These are phyloP conservation scores for Mycena kentingensis DNA, from an alignment of 768 basidiomycete genomes.

Conservation along the genomic window DNA sequence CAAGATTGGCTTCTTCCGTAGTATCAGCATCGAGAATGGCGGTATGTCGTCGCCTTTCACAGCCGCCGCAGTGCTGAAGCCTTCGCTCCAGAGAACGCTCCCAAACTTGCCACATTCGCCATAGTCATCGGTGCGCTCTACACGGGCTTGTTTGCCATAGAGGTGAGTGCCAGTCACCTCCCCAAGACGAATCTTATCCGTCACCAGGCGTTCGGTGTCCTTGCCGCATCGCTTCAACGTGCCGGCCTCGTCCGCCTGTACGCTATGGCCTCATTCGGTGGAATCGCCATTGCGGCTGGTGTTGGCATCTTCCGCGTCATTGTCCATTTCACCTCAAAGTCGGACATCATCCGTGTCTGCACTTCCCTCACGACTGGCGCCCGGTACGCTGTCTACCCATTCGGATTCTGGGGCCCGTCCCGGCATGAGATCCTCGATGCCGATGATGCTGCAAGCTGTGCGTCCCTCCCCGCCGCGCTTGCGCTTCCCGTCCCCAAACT, in stretches of 20 bases:
- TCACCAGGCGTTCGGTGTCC: slow-evolving; percentile 48
- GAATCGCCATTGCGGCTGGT: slow-evolving; percentile 50
- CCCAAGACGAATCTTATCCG: slow-evolving; percentile 1
- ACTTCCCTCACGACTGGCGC: slow-evolving; percentile 37
- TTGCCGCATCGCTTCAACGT: slow-evolving; percentile 59
- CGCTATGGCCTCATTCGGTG: slow-evolving; percentile 50
- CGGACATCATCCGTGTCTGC: slow-evolving; percentile 61
- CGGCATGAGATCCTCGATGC: slow-evolving; percentile 31
- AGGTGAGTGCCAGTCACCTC: slow-evolving; percentile 30
- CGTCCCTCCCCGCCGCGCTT: slow-evolving; percentile 22
- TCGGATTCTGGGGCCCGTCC: slow-evolving; percentile 57
- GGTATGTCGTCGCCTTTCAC: slow-evolving; percentile 41
- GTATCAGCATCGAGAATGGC: slow-evolving; percentile 45
- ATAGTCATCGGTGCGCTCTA: slow-evolving; percentile 65
- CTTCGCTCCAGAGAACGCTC: slow-evolving; percentile 39
- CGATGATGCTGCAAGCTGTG: slow-evolving; percentile 50
- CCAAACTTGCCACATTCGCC: slow-evolving; percentile 53
- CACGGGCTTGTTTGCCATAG: slow-evolving; percentile 50
- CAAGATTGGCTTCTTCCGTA: slow-evolving; percentile 66
- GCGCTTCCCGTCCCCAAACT: background rate
- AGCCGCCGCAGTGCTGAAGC: background rate
- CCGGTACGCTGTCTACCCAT: slow-evolving; percentile 37
- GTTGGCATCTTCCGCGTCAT: slow-evolving; percentile 57
- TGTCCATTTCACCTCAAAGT: slow-evolving; percentile 71
- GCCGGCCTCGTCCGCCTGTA: slow-evolving; percentile 54